A percentile compares a stretch with the other conserved stretches of the same genome.
phyloP scores from a whole-genome alignment of 2,329 filamentous ascomycete species.

The Neofusicoccum ribis region DNA sequence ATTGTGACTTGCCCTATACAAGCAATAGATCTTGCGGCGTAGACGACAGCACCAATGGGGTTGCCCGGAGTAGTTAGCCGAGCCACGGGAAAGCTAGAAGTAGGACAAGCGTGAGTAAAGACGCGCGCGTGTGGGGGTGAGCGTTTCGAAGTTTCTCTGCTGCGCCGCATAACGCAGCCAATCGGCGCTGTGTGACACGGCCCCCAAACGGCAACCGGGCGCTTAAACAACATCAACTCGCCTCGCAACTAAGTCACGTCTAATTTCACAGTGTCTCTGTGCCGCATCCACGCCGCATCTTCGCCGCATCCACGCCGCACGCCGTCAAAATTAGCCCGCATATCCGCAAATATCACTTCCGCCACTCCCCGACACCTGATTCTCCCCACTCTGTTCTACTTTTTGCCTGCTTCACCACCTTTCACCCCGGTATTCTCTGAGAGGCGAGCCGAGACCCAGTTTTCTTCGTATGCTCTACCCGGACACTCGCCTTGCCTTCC shows the following conservation, averaged over 20 bases:
- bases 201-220: background rate
- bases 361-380: background rate
- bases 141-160: background rate
- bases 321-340: background rate
- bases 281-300: background rate
- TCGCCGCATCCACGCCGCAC: constrained; percentile 4
- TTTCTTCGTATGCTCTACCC: no score
- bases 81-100: background rate
- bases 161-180: constrained; percentile 3
- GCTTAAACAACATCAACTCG: background rate
- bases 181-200: background rate
- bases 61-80: background rate
- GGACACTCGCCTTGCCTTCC: no score
- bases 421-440: no score
- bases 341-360: background rate
- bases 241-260: background rate
- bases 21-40: background rate
- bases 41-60: background rate
- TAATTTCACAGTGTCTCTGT: background rate
- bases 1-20: background rate
- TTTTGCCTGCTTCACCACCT: no score
- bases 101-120: background rate
- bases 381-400: no score
- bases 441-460: no score
- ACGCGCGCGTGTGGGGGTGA: constrained; percentile 2